These are phyloP conservation scores for Leishmania guyanensis DNA, from an alignment of 208 protist species.

Conservation along the genomic window DNA sequence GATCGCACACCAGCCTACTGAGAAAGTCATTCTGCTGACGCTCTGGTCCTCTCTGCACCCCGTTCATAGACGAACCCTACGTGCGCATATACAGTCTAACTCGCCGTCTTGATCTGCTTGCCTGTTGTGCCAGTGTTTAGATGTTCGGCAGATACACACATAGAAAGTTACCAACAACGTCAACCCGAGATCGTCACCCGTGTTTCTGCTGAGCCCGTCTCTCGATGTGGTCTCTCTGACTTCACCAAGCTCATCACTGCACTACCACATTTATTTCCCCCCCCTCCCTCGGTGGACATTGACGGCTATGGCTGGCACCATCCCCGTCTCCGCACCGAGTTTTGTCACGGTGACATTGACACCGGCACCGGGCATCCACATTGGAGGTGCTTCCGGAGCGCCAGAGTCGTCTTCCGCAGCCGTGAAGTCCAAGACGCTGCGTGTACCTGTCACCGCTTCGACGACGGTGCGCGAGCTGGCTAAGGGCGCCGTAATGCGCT, in stretches of 20 bases:
- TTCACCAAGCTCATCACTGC: background rate
- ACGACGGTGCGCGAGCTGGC: conserved; percentile 79
- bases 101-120: background rate
- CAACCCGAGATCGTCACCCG: background rate
- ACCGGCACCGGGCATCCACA: background rate
- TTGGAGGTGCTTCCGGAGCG: background rate
- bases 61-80: background rate
- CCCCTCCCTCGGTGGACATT: background rate
- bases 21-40: background rate
- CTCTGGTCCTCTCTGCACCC: background rate
- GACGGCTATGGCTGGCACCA: background rate
- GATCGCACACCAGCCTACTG: background rate
- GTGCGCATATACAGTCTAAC: background rate
- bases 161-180: background rate
- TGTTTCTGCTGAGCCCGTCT: background rate
- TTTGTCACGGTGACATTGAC: conserved; percentile 29
- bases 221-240: background rate
- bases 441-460: conserved; percentile 66
- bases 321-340: conserved; percentile 9
- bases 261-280: background rate
- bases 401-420: background rate
- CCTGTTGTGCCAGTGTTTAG: background rate
- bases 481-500: conserved; percentile 80
- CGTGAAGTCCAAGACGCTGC: conserved; percentile 41
- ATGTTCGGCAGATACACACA: background rate